Percentiles rank a stretch among this genome's conserved stretches.
These are phyloP conservation scores for Lepiota brunneoincarnata DNA, from an alignment of 768 basidiomycete species.

Conservation along the genomic window DNA sequence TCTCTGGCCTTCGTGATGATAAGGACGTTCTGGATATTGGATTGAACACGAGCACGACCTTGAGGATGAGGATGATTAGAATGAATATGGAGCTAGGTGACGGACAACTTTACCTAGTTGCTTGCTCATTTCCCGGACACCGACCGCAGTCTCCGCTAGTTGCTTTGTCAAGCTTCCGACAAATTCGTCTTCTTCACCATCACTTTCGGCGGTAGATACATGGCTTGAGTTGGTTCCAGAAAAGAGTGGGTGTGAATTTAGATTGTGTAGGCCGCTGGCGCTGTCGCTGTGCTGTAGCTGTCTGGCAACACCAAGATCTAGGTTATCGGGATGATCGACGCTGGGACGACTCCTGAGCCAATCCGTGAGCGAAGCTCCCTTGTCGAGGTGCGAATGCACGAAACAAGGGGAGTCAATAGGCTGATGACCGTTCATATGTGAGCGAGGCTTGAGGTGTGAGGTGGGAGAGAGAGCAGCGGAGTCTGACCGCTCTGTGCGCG, in stretches of 20 bases:
- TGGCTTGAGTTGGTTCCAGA: constrained; percentile 12
- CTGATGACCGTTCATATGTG: constrained; percentile 24
- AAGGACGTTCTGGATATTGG: constrained; percentile 88
- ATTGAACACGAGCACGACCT: constrained; percentile 91
- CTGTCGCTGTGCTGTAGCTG: constrained; percentile 35
- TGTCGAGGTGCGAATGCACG: constrained; percentile 89
- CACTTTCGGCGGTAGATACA: constrained; percentile 23
- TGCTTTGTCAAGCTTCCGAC: constrained; percentile 83
- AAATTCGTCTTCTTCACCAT: constrained; percentile 67
- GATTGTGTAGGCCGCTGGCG: constrained; percentile 17
- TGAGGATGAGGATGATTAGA: constrained; percentile 15
- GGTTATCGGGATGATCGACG: constrained; percentile 20
- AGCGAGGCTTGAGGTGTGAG: constrained; percentile 18
- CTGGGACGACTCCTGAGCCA: constrained; percentile 55
- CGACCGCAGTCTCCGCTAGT: constrained; percentile 94
- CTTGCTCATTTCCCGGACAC: constrained; percentile 98
- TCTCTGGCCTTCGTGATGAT: constrained; percentile 98
- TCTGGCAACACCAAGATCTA: constrained; percentile 49
- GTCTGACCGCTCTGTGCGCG: constrained; percentile 15
- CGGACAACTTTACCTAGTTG: constrained; percentile 70
- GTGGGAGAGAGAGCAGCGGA: constrained; percentile 17
- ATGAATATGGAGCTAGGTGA: neutral
- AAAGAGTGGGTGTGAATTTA: constrained; percentile 15
- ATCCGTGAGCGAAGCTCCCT: constrained; percentile 72
- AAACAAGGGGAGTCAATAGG: constrained; percentile 79